Conservation (phyloP, 2,329 filamentous ascomycete genomes). For the Paracorniculantispora psalliotae region DNA sequence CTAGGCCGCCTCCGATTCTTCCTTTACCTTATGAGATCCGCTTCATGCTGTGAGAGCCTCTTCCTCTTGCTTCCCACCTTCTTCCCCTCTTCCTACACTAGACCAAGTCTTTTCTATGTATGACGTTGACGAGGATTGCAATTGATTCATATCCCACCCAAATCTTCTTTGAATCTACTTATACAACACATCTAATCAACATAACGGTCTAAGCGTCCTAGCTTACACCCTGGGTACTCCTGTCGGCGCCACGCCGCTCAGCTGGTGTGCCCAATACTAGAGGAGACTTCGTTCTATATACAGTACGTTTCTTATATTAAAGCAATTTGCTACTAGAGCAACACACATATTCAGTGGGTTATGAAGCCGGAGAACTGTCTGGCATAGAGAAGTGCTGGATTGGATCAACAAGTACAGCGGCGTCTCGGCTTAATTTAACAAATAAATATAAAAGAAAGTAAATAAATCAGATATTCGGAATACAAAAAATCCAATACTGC, state of each 20-base stretch:
- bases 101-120: not conserved
- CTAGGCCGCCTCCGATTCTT: not conserved
- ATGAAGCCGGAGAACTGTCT: too few relatives aligned
- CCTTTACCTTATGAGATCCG: slow-evolving; percentile 12
- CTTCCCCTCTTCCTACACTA: not conserved
- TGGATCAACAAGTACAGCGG: too few relatives aligned
- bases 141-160: not conserved
- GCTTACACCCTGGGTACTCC: slow-evolving; percentile 72
- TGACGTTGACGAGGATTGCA: not conserved
- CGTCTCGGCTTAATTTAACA: too few relatives aligned
- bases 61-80: not conserved
- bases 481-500: too few relatives aligned
- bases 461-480: too few relatives aligned
- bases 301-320: slow-evolving; percentile 35
- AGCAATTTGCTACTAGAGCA: not conserved
- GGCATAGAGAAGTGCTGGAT: too few relatives aligned
- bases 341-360: too few relatives aligned
- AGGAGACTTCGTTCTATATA: slow-evolving; percentile 61
- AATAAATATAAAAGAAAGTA: too few relatives aligned
- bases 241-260: slow-evolving; percentile 70
- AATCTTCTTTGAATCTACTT: slow-evolving; percentile 15
- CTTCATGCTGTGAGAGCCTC: not conserved
- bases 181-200: slow-evolving; percentile 14
- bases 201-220: slow-evolving; percentile 69
- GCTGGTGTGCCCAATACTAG: slow-evolving; percentile 65